A percentile compares a stretch with the other conserved stretches of the same genome.
phyloP scores from a whole-genome alignment of 2,329 filamentous ascomycete species.

The Ophiognomonia clavigignenti-juglandacearum region DNA sequence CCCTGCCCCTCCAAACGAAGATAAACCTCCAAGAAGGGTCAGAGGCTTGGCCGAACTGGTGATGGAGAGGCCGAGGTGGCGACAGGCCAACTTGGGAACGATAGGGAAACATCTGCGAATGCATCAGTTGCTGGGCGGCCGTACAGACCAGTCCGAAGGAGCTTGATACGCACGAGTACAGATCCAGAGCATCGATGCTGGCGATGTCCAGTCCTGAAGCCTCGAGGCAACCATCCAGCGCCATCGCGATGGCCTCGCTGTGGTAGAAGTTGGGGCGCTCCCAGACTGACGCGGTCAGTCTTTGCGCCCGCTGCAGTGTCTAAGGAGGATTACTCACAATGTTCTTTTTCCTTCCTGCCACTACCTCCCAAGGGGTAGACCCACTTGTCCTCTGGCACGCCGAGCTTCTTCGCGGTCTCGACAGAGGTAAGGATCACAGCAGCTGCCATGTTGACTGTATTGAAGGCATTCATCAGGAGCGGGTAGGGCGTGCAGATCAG shows the following conservation, averaged over 20 bases:
- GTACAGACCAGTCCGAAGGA: too few species aligned
- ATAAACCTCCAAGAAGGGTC: conserved; percentile 60
- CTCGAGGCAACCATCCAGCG: conserved; percentile 48
- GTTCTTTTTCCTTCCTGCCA: conserved; percentile 50
- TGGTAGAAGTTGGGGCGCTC: conserved; percentile 52
- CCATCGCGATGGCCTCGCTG: conserved; percentile 52
- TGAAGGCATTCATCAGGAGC: conserved; percentile 67
- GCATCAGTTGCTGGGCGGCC: too few species aligned
- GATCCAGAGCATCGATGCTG: conserved; percentile 57
- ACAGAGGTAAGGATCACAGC: conserved; percentile 57
- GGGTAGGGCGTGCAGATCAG: conserved; percentile 68
- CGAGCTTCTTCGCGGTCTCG: conserved; percentile 47
- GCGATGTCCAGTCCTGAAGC: conserved; percentile 39
- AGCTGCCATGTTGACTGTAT: conserved; percentile 60
- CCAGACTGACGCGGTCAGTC: conserved; percentile 45
- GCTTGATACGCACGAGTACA: conserved; percentile 56
- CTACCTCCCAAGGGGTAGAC: conserved; percentile 62
- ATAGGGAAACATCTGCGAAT: conserved; percentile 69
- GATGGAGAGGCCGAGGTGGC: conserved; percentile 52
- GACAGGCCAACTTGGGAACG: conserved; percentile 60
- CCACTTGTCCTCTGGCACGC: conserved; percentile 52
- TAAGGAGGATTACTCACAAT: conserved; percentile 38
- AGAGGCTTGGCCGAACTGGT: conserved; percentile 43
- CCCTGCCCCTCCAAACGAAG: conserved; percentile 64
- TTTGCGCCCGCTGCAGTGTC: neutral